A percentile compares a stretch with the other conserved stretches of the same genome.
phyloP scores from a whole-genome alignment of 2,329 filamentous ascomycete genomes.

The Aspergillus pseudoglaucus region DNA sequence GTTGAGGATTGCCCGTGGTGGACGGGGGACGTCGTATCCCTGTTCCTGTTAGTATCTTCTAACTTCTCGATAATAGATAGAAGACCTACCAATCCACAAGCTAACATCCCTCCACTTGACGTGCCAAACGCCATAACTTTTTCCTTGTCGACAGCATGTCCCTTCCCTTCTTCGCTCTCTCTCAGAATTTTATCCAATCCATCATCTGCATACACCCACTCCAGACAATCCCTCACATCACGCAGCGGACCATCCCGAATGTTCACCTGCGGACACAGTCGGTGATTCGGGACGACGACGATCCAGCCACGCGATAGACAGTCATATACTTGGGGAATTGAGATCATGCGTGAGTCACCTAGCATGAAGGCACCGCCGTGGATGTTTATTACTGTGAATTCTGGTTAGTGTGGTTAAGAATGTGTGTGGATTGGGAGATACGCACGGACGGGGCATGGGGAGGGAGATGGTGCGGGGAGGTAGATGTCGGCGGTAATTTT shows the following conservation, averaged over 20 bases:
- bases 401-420: not conserved
- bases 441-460: constrained; percentile 19
- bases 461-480: constrained; percentile 12
- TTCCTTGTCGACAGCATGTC: constrained; percentile 19
- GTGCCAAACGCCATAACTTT: constrained; percentile 43
- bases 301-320: constrained; percentile 35
- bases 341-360: constrained; percentile 34
- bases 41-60: constrained; percentile 7
- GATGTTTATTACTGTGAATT: constrained; percentile 34
- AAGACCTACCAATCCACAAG: constrained; percentile 34
- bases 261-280: constrained; percentile 42
- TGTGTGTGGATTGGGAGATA: not conserved
- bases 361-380: constrained; percentile 43
- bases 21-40: constrained; percentile 33
- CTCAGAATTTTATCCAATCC: constrained; percentile 23
- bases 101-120: constrained; percentile 44
- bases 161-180: not conserved
- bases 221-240: constrained; percentile 40
- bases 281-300: constrained; percentile 30
- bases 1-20: constrained; percentile 34
- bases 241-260: constrained; percentile 42
- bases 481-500: constrained; percentile 23
- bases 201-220: constrained; percentile 33
- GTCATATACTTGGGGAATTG: constrained; percentile 32
- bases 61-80: too few relatives aligned